Base-by-base conservation (phyloP, 148 eudicot species). In the Rhododendron williamsianum region DNA sequence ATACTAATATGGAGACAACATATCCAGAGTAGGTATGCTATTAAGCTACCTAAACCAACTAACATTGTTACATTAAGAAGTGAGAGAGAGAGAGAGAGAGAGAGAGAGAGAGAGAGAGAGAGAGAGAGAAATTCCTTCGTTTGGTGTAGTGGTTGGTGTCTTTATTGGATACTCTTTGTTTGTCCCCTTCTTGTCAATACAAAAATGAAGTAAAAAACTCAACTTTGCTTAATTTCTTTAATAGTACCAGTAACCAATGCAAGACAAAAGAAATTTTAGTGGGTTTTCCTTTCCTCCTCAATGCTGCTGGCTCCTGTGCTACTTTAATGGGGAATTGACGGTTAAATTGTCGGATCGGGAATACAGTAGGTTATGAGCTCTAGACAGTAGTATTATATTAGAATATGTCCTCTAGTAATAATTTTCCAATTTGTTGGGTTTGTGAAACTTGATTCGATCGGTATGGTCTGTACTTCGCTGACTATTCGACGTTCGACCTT, bases 91-190 rank as follows among this genome's bases (percentile, higher is more conserved):
- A 54, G 58, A 16, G 58, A 54, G 58, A 54, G 58, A 19, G 67
- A 60, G 25, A 1, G 67, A 60, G 67, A 21, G 9, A 23, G 67
- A 19, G 67, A 19, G 67, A 60, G 67, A 60, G 69, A 65, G 71
- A 9, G 71, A n/a, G 71, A 65, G 48, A 33, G 25, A 2, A 69
- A 30, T 49, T 25, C 67, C 49, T 80, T 54, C 51, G 48, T 84
- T 80, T 58, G 82, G 36, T 35, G 45, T 63, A 21, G 82, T 78
- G 67, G 72, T 83, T 65, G 84, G 49, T 46, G 15, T 65, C 52
- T 81, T 76, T 84, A 81, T 81, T 58, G 89, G 87, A 84, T 87
- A n/a, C 89, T 87, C 71, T 83, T 78, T 82, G 85, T 35, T 81
- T 81, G 83, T 87, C 73, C 49, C 15, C 38, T 65, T 36, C 27